Base-by-base conservation (phyloP, 2,329 filamentous ascomycete genomes). In the Colletotrichum echinochloae region DNA sequence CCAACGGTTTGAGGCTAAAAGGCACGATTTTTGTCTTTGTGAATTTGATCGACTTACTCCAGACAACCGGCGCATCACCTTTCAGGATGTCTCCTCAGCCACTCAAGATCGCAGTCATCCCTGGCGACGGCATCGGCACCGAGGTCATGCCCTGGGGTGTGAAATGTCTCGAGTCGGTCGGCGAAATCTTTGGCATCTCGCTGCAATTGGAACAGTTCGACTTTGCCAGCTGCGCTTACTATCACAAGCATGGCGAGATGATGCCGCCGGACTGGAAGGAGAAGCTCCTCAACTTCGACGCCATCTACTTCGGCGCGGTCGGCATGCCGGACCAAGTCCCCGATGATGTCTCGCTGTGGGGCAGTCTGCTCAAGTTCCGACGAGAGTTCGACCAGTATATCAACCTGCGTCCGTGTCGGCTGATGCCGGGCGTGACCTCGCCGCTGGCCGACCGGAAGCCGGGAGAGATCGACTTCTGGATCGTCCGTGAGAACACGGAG, bases 81-180 rank as follows among this genome's bases (percentile, higher is more conserved):
- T 6, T 9, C 28, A 65, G 23, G 46, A 69, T 71, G 54, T 23
- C 70, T 61, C 28, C 55, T 14, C 65, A 68, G 11, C 16, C 62
- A 20, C 60, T 72, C 33, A 67, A 67, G 54, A 89, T 92, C 71
- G 90, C 90, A n/a, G 86, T 84, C 37, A 91, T 93, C 65, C 89
- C 90, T 0, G 91, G 89, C 9, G 91, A 93, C 75, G 91, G 91
- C 64, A 92, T 93, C 71, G 91, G 91, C 1, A 86, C 86, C 1
- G 91, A 93, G 78, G 90, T 93, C 14, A 88, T 91, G 78, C 67
- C 64, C 28, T 70, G 64, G 67, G 67, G 67, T 28, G 57, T 70
- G 8, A 51, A 57, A 41, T 60, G 55, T 39, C 80, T 87, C 7
- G 80, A 84, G 37, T 78, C 83, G 5, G 74, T 86, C 39, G 76